These are phyloP conservation scores for Penicillium cataractarum DNA, from an alignment of 495 filamentous ascomycete species.

Conservation along the genomic window DNA sequence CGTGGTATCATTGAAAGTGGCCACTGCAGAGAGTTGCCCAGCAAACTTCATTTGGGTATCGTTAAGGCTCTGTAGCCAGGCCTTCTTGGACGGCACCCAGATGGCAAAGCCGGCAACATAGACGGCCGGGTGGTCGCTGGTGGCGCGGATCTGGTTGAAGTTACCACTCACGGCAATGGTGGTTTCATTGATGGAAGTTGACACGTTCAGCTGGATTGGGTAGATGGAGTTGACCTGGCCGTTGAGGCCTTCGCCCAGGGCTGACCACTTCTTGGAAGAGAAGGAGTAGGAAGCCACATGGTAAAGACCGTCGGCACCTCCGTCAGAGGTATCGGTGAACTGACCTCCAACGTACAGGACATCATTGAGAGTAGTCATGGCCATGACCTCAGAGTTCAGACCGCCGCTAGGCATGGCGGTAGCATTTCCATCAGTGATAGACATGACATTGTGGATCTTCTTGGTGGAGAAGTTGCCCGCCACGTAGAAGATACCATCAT, in stretches of 20 bases:
- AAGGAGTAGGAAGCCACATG: slow-evolving; percentile 78
- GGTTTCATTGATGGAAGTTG: slow-evolving; percentile 65
- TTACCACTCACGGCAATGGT: slow-evolving; percentile 79
- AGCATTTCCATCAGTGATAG: slow-evolving; percentile 65
- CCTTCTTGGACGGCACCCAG: slow-evolving; percentile 87
- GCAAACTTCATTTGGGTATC: slow-evolving; percentile 63
- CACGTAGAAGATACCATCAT: slow-evolving; percentile 67
- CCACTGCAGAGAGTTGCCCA: slow-evolving; percentile 71
- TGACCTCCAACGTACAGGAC: slow-evolving; percentile 81
- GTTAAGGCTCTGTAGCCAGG: slow-evolving; percentile 87
- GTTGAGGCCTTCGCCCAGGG: slow-evolving; percentile 86
- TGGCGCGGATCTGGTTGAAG: slow-evolving; percentile 72
- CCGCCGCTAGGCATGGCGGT: slow-evolving; percentile 68
- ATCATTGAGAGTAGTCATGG: slow-evolving; percentile 66
- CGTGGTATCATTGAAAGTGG: slow-evolving; percentile 62
- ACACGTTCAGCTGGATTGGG: slow-evolving; percentile 79
- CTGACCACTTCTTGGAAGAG: slow-evolving; percentile 66
- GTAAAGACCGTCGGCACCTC: slow-evolving; percentile 61
- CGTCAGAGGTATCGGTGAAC: slow-evolving; percentile 75
- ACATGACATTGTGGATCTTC: slow-evolving; percentile 72
- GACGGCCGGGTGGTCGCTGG: slow-evolving; percentile 61
- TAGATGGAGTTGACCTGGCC: slow-evolving; percentile 75
- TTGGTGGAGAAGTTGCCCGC: slow-evolving; percentile 82
- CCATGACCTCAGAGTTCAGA: slow-evolving; percentile 75
- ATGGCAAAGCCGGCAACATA: slow-evolving; percentile 77